Evolutionary conservation across 2,329 filamentous ascomycete species (phyloP), one percentile per base, ranked within the genome.

Genomic region (Cordyceps fumosorosea): DNA sequence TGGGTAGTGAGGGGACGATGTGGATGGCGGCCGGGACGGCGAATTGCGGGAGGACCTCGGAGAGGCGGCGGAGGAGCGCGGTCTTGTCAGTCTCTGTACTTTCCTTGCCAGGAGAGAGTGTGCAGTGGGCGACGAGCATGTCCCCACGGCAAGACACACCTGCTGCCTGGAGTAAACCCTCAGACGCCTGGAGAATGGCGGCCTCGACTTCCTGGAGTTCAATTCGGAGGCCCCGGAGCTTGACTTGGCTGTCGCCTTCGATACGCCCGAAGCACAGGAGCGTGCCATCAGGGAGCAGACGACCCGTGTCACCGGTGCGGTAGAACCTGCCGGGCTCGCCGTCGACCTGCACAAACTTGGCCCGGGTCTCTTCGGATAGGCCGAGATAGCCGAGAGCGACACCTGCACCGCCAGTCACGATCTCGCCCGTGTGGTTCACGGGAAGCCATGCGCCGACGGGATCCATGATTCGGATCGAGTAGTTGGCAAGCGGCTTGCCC

Each of bases 151-250:
- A 32, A 16, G 52, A 54, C 20, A 54, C 52, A 2, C 40, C 52
- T 5, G 52, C 52, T 1, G 52, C 11, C 2, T 54, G 32, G 14
- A 54, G 16, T 5, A 22, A 12, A 3, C 56, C 56, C 2, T 45
- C 7, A 5, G 56, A 37, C 3, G 29, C 24, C 22, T 62, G 22
- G 29, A 71, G 12, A 3, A 73, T 66, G 5, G 61, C 64, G 16
- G 56, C 60, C 47, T 69, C 70, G 2, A 74, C 61, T 1, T 83
- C 81, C 2, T 67, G 64, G 0, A 83, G 68, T 8, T 83, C 80
- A 26, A 81, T 74, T 0, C 77, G 71, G 6, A 76, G 53, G 0
- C 77, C 78, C 1, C 72, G 70, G 3, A 81, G 67, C 66, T 81
- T 81, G 64, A 80, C 66, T 37, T 78, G 75, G 0, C 71, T 73